Evolutionary conservation across 495 filamentous ascomycete genomes (phyloP).

Genomic region (Hyaloscypha finlandica): DNA sequence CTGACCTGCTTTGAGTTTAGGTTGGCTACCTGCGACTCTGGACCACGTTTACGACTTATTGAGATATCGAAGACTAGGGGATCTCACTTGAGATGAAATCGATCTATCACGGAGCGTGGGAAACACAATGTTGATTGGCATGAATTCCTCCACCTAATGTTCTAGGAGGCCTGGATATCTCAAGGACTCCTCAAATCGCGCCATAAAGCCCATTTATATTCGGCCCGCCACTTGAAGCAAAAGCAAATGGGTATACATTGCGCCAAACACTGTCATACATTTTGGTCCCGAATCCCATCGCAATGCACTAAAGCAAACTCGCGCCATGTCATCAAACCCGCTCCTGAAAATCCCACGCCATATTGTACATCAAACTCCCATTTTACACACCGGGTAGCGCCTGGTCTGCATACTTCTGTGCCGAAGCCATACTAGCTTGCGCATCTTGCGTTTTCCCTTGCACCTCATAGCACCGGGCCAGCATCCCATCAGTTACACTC

Average conservation of each 20-base stretch:
- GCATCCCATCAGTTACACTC: constrained; percentile 79
- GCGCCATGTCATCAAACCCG: background rate
- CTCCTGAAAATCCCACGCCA: constrained; percentile 3
- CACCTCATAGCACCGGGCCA: constrained; percentile 71
- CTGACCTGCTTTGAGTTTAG: no score
- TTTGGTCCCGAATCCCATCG: constrained; percentile 10
- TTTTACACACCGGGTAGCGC: constrained; percentile 23
- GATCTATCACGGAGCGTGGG: background rate
- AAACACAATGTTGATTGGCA: background rate
- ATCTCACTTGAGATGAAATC: background rate
- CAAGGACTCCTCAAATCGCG: background rate
- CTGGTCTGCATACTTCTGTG: constrained; percentile 19
- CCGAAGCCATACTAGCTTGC: constrained; percentile 22
- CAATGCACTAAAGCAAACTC: constrained; percentile 7
- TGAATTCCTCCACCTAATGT: background rate
- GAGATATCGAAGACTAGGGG: background rate
- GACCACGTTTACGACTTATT: no score
- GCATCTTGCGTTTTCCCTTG: constrained; percentile 71
- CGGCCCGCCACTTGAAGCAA: background rate
- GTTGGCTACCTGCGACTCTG: no score
- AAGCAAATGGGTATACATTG: constrained; percentile 31
- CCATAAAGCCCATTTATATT: background rate
- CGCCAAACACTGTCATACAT: constrained; percentile 17
- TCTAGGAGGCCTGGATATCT: background rate
- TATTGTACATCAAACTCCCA: background rate